phyloP scores from a whole-genome alignment of 2,329 filamentous ascomycete species.

The Aspergillus sp. region DNA sequence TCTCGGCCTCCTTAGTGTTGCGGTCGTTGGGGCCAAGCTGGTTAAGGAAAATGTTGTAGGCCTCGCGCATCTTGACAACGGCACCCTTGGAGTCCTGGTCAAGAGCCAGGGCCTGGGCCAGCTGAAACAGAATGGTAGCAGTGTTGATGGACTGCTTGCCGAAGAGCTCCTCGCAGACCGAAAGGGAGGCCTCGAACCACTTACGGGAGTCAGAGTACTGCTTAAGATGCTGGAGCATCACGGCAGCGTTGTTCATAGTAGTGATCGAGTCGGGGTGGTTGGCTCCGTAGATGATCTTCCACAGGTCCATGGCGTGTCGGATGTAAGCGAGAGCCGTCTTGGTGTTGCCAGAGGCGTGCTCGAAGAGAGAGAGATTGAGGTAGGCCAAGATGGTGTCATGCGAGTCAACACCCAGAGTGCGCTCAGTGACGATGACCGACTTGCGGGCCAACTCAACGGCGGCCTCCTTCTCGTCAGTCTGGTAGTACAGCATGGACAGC shows the following conservation, averaged over 20 bases:
- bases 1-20: conserved; percentile 97
- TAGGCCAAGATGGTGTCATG: conserved; percentile 92
- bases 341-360: conserved; percentile 88
- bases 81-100: conserved; percentile 91
- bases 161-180: conserved; percentile 81
- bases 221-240: conserved; percentile 96
- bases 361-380: conserved; percentile 88
- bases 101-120: conserved; percentile 90
- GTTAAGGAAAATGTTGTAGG: conserved; percentile 87
- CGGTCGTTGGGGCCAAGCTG: conserved; percentile 85
- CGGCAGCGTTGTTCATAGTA: conserved; percentile 95
- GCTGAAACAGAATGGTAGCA: conserved; percentile 91
- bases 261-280: conserved; percentile 97
- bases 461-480: conserved; percentile 94
- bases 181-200: conserved; percentile 92
- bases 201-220: conserved; percentile 88
- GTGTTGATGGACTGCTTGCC: conserved; percentile 87
- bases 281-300: conserved; percentile 93
- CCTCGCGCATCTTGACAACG: conserved; percentile 89
- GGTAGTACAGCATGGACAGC: conserved; percentile 91
- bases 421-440: conserved; percentile 90
- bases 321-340: conserved; percentile 80
- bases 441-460: conserved; percentile 94
- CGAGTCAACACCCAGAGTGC: conserved; percentile 87
- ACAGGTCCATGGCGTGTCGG: conserved; percentile 85